A percentile compares a stretch with the other conserved stretches of the same genome.
These are phyloP conservation scores for Cynara cardunculus DNA, from an alignment of 129 eudicot genomes.

Conservation along the genomic window DNA sequence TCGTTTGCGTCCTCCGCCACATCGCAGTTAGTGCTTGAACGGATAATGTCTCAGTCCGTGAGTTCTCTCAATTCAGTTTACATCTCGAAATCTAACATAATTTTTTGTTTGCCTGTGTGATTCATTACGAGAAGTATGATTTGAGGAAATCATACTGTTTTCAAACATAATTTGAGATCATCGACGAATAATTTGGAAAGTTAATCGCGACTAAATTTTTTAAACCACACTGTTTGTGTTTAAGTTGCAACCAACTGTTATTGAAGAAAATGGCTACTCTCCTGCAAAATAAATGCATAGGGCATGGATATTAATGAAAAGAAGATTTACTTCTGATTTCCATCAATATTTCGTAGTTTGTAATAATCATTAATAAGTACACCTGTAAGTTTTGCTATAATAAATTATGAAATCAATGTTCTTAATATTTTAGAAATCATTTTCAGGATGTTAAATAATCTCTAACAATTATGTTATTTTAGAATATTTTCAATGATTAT, in stretches of 20 bases:
- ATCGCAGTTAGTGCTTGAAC: conserved; percentile 92
- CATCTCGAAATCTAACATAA: neutral
- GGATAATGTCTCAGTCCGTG: conserved; percentile 96
- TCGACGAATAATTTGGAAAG: neutral
- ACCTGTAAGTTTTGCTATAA: neutral
- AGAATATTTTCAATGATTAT: no score
- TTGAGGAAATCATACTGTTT: neutral
- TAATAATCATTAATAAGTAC: neutral
- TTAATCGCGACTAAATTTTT: neutral
- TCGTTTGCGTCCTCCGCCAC: conserved; percentile 94
- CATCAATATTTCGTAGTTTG: neutral
- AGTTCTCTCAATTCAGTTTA: conserved; percentile 6
- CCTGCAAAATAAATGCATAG: neutral
- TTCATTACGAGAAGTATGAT: neutral
- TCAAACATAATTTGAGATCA: neutral
- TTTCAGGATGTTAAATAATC: no score
- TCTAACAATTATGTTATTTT: no score
- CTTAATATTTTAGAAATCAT: no score
- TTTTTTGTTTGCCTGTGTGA: neutral
- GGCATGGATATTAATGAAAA: neutral
- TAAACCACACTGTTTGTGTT: neutral
- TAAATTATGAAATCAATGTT: neutral
- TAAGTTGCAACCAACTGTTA: neutral
- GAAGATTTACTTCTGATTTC: neutral
- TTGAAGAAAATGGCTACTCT: neutral